Base-by-base conservation (phyloP, 345 rosid genomes). In the Nasturtium officinale region DNA sequence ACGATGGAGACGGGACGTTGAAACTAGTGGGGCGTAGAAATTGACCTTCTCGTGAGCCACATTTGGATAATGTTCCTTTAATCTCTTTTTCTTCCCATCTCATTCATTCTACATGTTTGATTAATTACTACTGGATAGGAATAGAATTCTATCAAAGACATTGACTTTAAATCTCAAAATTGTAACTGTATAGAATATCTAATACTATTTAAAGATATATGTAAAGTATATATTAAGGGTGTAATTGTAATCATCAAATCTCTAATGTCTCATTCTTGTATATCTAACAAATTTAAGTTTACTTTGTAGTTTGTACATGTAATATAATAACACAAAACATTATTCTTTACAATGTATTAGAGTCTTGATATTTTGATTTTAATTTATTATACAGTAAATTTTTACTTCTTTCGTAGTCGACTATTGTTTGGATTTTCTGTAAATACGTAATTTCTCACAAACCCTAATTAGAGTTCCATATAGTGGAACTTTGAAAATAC, bases 1-100 rank as follows among this genome's bases (percentile, higher is more conserved):
- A 29, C 65, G 77, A 77, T 65, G 61, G 63, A 58, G 80, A 77
- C 77, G 3, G 13, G 80, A 71, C 80, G 80, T 71, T n/a, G 76
- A 77, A 70, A 76, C 72, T 48, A 77, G 76, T 70, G 80, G 76
- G 75, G 74, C 65, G 65, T 18, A 35, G 76, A 64, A 30, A 65
- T 64, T 64, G 76, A 77, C 80, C 61, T 77, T 64, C 76, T 71
- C 62, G 76, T 63, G 76, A 64, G 80, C 67, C 55, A 71, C 48
- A 48, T 71, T 77, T 65, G 72, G 76, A 77, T 77, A 70, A 70
- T 46, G 70, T 29, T 57, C 21, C n/a, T 76, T 37, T 37, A 54
- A 70, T 35, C 65, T 20, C 69, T 5, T 69, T 60, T 45, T 68
- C 69, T 42, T 33, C 69, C 33, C 57, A 68, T 75, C 79, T 60